Percentiles rank a stretch among this genome's conserved stretches.
phyloP scores from a whole-genome alignment of 495 filamentous ascomycete species.

The Polyplosphaeria fusca region DNA sequence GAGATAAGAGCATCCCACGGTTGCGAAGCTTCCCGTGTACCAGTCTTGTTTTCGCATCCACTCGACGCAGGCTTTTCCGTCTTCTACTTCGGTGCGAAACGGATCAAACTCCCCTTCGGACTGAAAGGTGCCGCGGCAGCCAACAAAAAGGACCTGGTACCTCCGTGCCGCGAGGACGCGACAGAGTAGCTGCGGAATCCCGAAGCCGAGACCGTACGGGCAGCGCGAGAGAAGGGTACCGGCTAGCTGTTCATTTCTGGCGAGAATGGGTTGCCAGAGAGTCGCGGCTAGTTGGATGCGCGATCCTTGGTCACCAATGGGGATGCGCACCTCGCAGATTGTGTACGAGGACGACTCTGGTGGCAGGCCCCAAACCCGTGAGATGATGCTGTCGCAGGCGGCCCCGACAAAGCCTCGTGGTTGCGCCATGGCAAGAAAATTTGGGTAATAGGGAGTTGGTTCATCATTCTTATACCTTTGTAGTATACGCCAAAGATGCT shows the following conservation, averaged over 20 bases:
- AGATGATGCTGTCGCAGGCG: too few relatives aligned
- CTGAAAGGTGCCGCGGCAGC: slow-evolving; percentile 11
- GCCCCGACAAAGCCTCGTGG: too few relatives aligned
- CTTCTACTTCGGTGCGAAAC: not conserved
- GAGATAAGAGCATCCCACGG: slow-evolving; percentile 3
- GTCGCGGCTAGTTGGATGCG: slow-evolving; percentile 4
- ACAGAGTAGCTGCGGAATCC: not conserved
- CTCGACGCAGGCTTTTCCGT: slow-evolving; percentile 3
- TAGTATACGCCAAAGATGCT: too few relatives aligned
- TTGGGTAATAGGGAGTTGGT: too few relatives aligned
- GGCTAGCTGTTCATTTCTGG: not conserved
- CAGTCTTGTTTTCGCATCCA: slow-evolving; percentile 14
- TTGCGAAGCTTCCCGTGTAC: slow-evolving; percentile 13
- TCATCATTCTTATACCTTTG: too few relatives aligned
- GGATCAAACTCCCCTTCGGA: slow-evolving; percentile 12
- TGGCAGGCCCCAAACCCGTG: too few relatives aligned
- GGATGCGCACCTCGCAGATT: not conserved
- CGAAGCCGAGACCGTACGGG: slow-evolving; percentile 5
- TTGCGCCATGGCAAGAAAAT: too few relatives aligned
- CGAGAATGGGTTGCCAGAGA: slow-evolving; percentile 1
- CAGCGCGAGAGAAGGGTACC: slow-evolving; percentile 1
- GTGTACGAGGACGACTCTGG: slow-evolving; percentile 2
- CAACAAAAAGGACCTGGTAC: slow-evolving; percentile 9
- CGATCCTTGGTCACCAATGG: not conserved
- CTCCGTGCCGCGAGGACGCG: slow-evolving; percentile 4